Base-by-base conservation (phyloP, 176 grass and related monocot species). In the Cymbopogon citratus region DNA sequence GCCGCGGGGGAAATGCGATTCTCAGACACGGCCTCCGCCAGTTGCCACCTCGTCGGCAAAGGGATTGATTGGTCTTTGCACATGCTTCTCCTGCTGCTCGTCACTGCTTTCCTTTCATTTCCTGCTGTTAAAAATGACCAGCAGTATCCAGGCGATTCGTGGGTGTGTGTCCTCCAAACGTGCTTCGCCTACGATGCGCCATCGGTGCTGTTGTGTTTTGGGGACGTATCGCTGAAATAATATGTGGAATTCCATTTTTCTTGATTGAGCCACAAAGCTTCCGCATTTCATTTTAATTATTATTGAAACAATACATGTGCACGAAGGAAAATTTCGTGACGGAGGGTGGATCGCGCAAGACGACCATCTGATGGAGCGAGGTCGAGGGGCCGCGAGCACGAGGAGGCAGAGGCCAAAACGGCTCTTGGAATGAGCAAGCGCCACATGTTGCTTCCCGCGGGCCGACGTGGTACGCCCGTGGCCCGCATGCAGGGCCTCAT, bases 391-490 rank as follows among this genome's bases (percentile, higher is more conserved):
- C 78, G 76, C 66, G 45, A 60, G 23, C 3, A 5, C 26, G 0
- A 34, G 16, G 6, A 64, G 35, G 11, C 40, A 33, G n/a, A 49
- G 33, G 51, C 21, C 27, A 25, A 66, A 87, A 29, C 78, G 87
- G 66, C 87, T 29, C 63, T 90, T 90, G 80, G 84, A 63, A 73
- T 0, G 51, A 81, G 81, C 11, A 92, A 92, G 81, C 91, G 87
- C 91, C 87, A 78, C 71, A 77, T 87, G 57, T 23, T 43, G 64
- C 64, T 36, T 13, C 43, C 1, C 16, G 7, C 6, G 19, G 33
- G 71, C 44, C 91, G 80, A 84, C 85, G 78, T 87, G 79, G 82
- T 63, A 35, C 38, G 3, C 9, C 41, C 43, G n/a, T 80, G 81
- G 62, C 45, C 74, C 79, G 23, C 74, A 71, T 41, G 40, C 65